Base-by-base conservation (phyloP, 306 rosid species). In the Prunus dulcis region DNA sequence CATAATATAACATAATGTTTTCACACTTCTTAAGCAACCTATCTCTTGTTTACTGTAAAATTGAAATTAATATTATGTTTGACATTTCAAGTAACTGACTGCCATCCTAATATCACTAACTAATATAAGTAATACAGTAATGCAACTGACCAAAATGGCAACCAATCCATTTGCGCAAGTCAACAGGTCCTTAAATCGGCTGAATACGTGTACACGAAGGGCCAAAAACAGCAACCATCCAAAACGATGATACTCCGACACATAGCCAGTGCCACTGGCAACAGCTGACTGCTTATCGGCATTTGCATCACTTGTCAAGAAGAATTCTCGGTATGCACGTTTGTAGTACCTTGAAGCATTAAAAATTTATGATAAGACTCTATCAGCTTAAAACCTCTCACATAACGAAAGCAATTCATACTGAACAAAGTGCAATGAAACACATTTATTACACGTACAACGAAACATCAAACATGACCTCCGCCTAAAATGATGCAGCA, bases 191-290 rank as follows among this genome's bases (percentile, higher is more conserved):
- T 79, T 91, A 80, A 88, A 91, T 65, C 93, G 96, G 86, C 98
- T 90, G 84, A 96, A 91, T 41, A 93, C 93, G 76, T 93, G 98
- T 8, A 88, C 91, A 45, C 99, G 97, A 60, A 96, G 96, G 43
- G 99, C 97, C 96, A 96, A 80, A 85, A 96, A 96, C 73, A 96
- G 90, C 81, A 96, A 84, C 99, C 99, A 96, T 81, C 99, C 99
- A 86, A 96, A 96, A 53, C 93, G 92, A 85, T 92, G 97, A 84
- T 89, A 92, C 60, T 91, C 91, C 0, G 96, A 91, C 77, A 86
- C 88, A 72, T 82, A 82, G 72, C 76, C 86, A 65, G 85, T 41
- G 30, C 78, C 74, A 58, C 71, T 69, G 60, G 75, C 34, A 72
- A 61, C 76, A 78, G 80, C 28, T 55, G 87, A 80, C 62, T 79